These are phyloP conservation scores for Corchorus olitorius DNA, from an alignment of 345 rosid genomes.

Conservation along the genomic window DNA sequence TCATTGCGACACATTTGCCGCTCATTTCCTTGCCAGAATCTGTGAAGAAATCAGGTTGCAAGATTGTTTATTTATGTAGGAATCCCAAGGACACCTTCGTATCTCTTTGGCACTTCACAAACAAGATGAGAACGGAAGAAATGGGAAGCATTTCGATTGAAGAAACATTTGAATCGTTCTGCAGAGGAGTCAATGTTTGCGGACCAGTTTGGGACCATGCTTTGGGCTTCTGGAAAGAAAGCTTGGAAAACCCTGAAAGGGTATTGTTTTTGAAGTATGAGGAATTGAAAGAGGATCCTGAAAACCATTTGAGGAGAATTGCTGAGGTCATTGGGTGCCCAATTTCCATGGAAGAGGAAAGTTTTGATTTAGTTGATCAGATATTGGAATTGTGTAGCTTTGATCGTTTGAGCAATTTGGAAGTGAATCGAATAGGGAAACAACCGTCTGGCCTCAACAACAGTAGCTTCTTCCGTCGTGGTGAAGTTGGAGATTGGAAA, in stretches of 20 bases:
- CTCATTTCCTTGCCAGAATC: constrained; percentile 40
- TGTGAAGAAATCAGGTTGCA: constrained; percentile 36
- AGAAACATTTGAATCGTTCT: constrained; percentile 46
- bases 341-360: constrained; percentile 44
- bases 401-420: constrained; percentile 43
- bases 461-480: constrained; percentile 49
- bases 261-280: constrained; percentile 57
- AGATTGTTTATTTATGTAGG: constrained; percentile 59
- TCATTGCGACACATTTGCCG: constrained; percentile 48
- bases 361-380: constrained; percentile 31
- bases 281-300: constrained; percentile 42
- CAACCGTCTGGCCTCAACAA: constrained; percentile 27
- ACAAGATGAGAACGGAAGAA: constrained; percentile 35
- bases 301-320: constrained; percentile 36
- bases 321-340: constrained; percentile 50
- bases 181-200: constrained; percentile 40
- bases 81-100: constrained; percentile 61
- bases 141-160: constrained; percentile 32
- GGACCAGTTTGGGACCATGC: constrained; percentile 75
- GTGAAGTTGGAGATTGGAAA: constrained; percentile 54
- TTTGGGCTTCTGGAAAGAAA: constrained; percentile 50
- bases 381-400: constrained; percentile 58
- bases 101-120: constrained; percentile 59
- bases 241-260: constrained; percentile 40
- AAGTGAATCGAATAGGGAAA: constrained; percentile 46